A percentile compares a stretch with the other conserved stretches of the same genome.
These are phyloP conservation scores for Ramularia endophylla DNA, from an alignment of 2,329 filamentous ascomycete species.

Conservation along the genomic window DNA sequence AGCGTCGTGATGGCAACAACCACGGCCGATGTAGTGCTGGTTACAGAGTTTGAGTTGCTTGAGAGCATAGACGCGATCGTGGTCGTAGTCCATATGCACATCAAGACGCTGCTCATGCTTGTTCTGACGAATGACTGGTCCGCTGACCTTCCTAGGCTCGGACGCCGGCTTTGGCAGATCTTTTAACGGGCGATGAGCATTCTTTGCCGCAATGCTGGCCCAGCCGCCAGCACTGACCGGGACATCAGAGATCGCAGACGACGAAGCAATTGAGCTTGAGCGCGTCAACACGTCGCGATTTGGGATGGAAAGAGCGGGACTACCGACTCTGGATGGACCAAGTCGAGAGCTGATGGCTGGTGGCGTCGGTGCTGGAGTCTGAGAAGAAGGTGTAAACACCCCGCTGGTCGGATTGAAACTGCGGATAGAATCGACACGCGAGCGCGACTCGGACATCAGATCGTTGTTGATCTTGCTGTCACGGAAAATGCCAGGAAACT, in stretches of 20 bases:
- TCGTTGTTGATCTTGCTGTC: slow-evolving; percentile 41
- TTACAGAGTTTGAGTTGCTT: slow-evolving; percentile 61
- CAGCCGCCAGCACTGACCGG: slow-evolving; percentile 9
- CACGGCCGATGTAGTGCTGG: slow-evolving; percentile 52
- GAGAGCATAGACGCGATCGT: slow-evolving; percentile 52
- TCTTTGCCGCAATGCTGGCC: slow-evolving; percentile 16
- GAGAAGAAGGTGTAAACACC: slow-evolving; percentile 22
- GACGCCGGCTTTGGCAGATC: slow-evolving; percentile 14
- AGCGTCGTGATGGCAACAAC: slow-evolving; percentile 48
- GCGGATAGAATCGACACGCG: slow-evolving; percentile 27
- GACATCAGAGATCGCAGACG: slow-evolving; percentile 15
- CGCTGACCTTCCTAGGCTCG: slow-evolving; percentile 6
- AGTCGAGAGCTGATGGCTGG: slow-evolving; percentile 11
- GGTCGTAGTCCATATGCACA: slow-evolving; percentile 44
- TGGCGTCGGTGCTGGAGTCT: slow-evolving; percentile 12
- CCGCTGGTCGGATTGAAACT: slow-evolving; percentile 24
- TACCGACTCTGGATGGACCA: slow-evolving; percentile 1
- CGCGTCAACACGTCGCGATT: slow-evolving; percentile 13
- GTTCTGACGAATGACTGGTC: slow-evolving; percentile 47
- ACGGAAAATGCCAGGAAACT: slow-evolving; percentile 50
- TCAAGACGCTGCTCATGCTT: slow-evolving; percentile 56
- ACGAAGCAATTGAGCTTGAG: slow-evolving; percentile 16
- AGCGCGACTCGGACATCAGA: slow-evolving; percentile 18
- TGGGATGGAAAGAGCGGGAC: slow-evolving; percentile 4
- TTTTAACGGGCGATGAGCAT: slow-evolving; percentile 16